Evolutionary conservation across 1,284 basidiomycete species (phyloP).

Genomic region (Termitomyces sp.): DNA sequence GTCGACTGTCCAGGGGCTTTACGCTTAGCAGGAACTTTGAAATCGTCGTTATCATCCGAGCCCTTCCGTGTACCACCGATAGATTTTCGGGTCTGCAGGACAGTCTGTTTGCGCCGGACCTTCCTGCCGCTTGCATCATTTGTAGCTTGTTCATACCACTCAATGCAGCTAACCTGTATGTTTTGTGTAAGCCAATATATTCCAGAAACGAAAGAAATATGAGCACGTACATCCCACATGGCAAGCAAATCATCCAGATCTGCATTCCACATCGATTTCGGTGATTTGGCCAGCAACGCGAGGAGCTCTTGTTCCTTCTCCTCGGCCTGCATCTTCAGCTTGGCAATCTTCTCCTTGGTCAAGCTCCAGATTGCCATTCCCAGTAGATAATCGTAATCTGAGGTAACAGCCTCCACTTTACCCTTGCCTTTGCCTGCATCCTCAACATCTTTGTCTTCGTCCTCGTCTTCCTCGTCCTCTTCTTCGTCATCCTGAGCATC

Average conservation of each 20-base stretch:
- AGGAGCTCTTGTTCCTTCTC: slow-evolving; percentile 85
- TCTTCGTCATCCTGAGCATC: slow-evolving; percentile 59
- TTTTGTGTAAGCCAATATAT: slow-evolving; percentile 1
- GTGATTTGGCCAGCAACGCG: slow-evolving; percentile 72
- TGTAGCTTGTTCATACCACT: slow-evolving; percentile 50
- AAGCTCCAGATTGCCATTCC: slow-evolving; percentile 95
- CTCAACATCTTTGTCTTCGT: slow-evolving; percentile 40
- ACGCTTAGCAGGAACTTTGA: slow-evolving; percentile 51
- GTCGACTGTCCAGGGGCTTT: slow-evolving; percentile 8
- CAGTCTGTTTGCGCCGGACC: slow-evolving; percentile 73
- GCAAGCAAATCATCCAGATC: slow-evolving; percentile 84
- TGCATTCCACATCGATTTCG: slow-evolving; percentile 85
- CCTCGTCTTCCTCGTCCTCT: slow-evolving; percentile 48
- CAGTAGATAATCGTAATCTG: slow-evolving; percentile 92
- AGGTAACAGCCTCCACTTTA: slow-evolving; percentile 35
- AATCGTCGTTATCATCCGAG: slow-evolving; percentile 64
- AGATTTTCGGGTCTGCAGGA: slow-evolving; percentile 69
- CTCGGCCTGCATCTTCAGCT: slow-evolving; percentile 75
- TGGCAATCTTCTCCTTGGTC: slow-evolving; percentile 94
- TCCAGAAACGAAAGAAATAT: neutral
- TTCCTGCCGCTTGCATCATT: slow-evolving; percentile 56
- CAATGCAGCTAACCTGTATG: slow-evolving; percentile 53
- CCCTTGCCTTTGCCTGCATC: slow-evolving; percentile 52
- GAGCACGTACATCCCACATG: slow-evolving; percentile 76
- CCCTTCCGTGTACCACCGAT: slow-evolving; percentile 47